Evolutionary conservation across 2,329 filamentous ascomycete species (phyloP).

Genomic region (Fusarium pseudonygamai): DNA sequence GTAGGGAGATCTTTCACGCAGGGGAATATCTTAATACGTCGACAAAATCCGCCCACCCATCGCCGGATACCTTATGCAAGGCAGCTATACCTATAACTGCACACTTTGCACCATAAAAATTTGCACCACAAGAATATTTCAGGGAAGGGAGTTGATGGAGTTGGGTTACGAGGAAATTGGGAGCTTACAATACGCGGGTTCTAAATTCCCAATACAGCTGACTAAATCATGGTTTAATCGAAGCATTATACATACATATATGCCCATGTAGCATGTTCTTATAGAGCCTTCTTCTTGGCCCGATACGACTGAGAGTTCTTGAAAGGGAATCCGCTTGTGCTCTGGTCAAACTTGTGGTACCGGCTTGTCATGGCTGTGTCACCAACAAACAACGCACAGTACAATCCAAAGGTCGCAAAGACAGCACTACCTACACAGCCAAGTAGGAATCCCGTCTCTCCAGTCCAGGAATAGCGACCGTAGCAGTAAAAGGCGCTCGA

Average conservation of each 20-base stretch:
- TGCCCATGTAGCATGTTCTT: neutral
- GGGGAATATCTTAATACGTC: neutral
- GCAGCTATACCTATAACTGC: neutral
- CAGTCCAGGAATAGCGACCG: conserved; percentile 67
- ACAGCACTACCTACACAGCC: conserved; percentile 66
- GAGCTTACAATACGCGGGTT: conserved; percentile 9
- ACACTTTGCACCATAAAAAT: conserved; percentile 28
- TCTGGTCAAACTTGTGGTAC: conserved; percentile 51
- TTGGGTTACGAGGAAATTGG: conserved; percentile 27
- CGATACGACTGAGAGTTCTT: conserved; percentile 51
- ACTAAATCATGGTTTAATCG: conserved; percentile 27
- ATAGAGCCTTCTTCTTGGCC: conserved; percentile 51
- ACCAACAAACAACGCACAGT: conserved; percentile 51
- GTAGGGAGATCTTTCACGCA: neutral
- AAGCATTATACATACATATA: neutral
- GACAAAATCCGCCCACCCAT: neutral
- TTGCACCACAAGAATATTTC: conserved; percentile 32
- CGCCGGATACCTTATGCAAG: no score
- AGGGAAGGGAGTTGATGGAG: conserved; percentile 40
- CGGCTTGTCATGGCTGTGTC: conserved; percentile 51
- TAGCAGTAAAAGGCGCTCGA: conserved; percentile 73
- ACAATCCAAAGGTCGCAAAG: conserved; percentile 65
- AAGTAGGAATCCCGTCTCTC: conserved; percentile 67
- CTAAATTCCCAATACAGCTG: neutral
- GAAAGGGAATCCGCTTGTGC: conserved; percentile 53